Conservation (phyloP, 352 stramenopile species). For the Pythium grandisporangium region DNA sequence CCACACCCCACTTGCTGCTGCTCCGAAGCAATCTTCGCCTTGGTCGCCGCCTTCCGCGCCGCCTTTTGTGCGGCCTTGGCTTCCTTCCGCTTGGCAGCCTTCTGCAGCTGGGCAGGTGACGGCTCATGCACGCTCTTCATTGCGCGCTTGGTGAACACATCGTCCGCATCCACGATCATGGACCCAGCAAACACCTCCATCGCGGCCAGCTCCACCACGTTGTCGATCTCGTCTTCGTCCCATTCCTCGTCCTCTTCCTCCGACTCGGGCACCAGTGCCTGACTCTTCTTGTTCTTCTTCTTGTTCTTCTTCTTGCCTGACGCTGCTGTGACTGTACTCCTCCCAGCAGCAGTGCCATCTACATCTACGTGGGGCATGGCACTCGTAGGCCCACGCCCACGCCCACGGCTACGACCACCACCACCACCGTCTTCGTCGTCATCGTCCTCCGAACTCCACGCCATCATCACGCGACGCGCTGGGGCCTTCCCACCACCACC, state of each 20-base stretch:
- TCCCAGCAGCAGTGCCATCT: too few relatives aligned
- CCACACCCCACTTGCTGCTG: too few relatives aligned
- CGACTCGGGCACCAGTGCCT: neutral
- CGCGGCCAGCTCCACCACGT: slow-evolving; percentile 7
- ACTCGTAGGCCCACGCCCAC: too few relatives aligned
- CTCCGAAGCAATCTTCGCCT: too few relatives aligned
- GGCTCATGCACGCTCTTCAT: too few relatives aligned
- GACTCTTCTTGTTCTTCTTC: slow-evolving; percentile 1
- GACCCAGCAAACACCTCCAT: slow-evolving; percentile 11
- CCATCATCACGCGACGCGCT: neutral
- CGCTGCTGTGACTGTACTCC: too few relatives aligned
- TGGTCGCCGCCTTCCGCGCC: too few relatives aligned
- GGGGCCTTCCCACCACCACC: neutral
- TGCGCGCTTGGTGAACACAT: too few relatives aligned
- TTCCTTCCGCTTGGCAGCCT: slow-evolving; percentile 4
- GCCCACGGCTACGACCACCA: too few relatives aligned
- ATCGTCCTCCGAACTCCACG: neutral
- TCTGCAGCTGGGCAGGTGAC: too few relatives aligned
- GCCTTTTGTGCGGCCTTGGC: too few relatives aligned
- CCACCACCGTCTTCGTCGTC: neutral
- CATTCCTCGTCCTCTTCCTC: slow-evolving; percentile 1
- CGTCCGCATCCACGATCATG: slow-evolving; percentile 15
- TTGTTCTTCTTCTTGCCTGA: slow-evolving; percentile 1
- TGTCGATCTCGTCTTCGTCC: slow-evolving; percentile 12
- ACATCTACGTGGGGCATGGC: too few relatives aligned